Base-by-base conservation (phyloP, 2,329 filamentous ascomycete species). In the Stemphylium lycopersici region DNA sequence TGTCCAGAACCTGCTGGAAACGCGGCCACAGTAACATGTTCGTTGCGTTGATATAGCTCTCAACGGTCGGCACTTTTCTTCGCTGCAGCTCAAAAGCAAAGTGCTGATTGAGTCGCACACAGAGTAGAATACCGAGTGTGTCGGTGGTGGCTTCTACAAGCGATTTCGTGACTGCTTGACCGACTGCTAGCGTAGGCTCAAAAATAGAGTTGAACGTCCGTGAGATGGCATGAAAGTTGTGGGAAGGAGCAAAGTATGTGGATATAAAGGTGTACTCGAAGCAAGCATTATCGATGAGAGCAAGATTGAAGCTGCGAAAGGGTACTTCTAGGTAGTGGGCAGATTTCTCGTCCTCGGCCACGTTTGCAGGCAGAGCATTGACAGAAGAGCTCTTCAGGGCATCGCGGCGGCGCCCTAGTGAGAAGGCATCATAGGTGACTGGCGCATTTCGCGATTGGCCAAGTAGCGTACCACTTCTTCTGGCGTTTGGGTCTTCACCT, bases 11-110 rank as follows among this genome's bases (percentile, higher is more conserved):
- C 52, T 91, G 85, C 76, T 99, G 96, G 67, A 99, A 90, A 22
- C 93, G 88, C 6, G 95, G 95, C 95, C 95, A 99, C 5, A 99
- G 84, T 2, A 95, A 85, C 91, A 99, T 99, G 69, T 90, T 93
- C 4, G 91, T 96, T 40, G 87, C 93, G 73, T 99, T 99, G 71
- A 97, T 88, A 72, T 99, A 99, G 34, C 86, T 84, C 70, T 99
- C 95, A 2, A 91, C 87, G 4, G 91, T 88, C 0, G 95, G 95
- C 1, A 98, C 87, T 71, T 96, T 93, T 49, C 93, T 87, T 10
- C 93, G 85, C 75, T 99, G 95, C 31, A 98, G 83, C 75, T 96
- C 91, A 71, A 99, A 99, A 13, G 95, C 93, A 55, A 93, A 88
- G 64, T 95, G 91, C 71, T 98, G 95, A 66, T 96, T 99, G 13